Evolutionary conservation across 2,329 filamentous ascomycete genomes (phyloP).

Genomic region (Aspergillus pseudonomiae): DNA sequence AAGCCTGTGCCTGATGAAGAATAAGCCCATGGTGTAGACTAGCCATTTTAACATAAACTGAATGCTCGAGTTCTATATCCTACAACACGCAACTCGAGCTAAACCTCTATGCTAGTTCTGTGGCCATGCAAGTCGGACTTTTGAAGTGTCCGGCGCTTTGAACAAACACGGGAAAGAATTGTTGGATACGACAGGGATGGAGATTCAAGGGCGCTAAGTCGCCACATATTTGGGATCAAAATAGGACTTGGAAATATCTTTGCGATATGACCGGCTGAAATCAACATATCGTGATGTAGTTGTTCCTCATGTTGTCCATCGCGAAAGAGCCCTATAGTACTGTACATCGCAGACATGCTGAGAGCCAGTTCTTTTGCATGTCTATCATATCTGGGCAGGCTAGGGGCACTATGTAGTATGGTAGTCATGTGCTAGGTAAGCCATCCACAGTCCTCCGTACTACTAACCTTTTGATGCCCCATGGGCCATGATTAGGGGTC

Average conservation of each 20-base stretch:
- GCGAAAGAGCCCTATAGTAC: too few relatives aligned
- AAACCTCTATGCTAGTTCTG: not conserved
- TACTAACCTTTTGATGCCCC: not conserved
- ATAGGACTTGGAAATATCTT: not conserved
- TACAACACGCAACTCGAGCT: too few relatives aligned
- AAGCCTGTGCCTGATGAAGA: not conserved
- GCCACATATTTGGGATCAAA: not conserved
- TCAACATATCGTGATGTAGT: too few relatives aligned
- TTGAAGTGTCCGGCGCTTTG: not conserved
- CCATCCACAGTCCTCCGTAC: too few relatives aligned
- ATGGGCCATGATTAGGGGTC: not conserved
- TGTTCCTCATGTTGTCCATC: too few relatives aligned
- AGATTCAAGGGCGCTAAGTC: too few relatives aligned
- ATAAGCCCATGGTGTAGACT: too few relatives aligned
- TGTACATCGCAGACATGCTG: too few relatives aligned
- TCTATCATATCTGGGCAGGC: not conserved
- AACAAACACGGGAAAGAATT: not conserved
- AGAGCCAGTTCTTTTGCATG: not conserved
- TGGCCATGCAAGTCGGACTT: not conserved
- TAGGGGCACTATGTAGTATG: too few relatives aligned
- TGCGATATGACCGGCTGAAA: not conserved
- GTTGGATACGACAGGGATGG: not conserved
- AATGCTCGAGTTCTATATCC: not conserved
- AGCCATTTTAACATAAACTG: too few relatives aligned
- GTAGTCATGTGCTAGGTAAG: too few relatives aligned